Evolutionary conservation across 2,329 filamentous ascomycete species (phyloP).

Genomic region (Penicillium sp.): DNA sequence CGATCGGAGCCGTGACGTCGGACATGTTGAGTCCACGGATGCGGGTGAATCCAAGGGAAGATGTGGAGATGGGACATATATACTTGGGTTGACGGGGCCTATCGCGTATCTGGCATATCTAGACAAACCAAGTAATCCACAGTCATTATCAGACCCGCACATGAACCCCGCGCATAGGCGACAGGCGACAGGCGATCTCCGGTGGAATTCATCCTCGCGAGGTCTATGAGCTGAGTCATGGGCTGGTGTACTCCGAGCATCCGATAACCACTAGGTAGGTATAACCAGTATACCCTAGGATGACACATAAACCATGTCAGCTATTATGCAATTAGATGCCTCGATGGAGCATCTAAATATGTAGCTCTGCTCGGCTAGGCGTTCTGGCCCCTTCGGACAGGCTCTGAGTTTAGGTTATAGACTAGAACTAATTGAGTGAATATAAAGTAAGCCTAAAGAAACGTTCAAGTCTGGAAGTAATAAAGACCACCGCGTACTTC

Average conservation of each 20-base stretch:
- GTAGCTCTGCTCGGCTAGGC: too few species aligned
- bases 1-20: conserved; percentile 27
- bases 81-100: conserved; percentile 7
- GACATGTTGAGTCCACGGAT: conserved; percentile 17
- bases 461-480: not conserved
- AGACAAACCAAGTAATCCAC: conserved; percentile 6
- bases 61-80: conserved; percentile 8
- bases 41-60: not conserved
- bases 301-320: too few species aligned
- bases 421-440: not conserved
- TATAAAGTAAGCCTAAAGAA: not conserved
- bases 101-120: conserved; percentile 17
- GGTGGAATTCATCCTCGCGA: not conserved
- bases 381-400: too few species aligned
- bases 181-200: not conserved
- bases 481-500: not conserved
- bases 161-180: conserved; percentile 12
- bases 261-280: too few species aligned
- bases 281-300: too few species aligned
- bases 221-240: too few species aligned
- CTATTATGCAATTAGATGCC: too few species aligned
- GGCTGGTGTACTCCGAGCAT: too few species aligned
- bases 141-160: not conserved
- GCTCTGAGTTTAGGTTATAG: too few species aligned
- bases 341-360: too few species aligned